A percentile compares a stretch with the other conserved stretches of the same genome.
Evolutionary conservation across 1,139 yeast genomes (phyloP).

Genomic region (Pichia sp.): DNA sequence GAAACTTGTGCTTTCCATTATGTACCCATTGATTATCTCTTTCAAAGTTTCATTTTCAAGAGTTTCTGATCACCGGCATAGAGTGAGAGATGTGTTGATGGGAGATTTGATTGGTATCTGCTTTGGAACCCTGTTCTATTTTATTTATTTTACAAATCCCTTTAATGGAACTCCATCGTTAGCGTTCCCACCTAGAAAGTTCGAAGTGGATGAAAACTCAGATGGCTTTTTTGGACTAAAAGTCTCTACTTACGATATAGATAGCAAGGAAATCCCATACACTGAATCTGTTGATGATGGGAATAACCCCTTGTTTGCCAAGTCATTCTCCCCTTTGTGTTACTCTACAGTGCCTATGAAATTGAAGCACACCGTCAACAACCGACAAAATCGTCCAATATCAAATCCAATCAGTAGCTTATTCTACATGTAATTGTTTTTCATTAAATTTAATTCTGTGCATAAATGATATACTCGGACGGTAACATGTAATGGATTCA

Average conservation of each 20-base stretch:
- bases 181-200: slow-evolving; percentile 46
- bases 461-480: too few species aligned
- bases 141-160: slow-evolving; percentile 42
- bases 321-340: not conserved
- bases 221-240: not conserved
- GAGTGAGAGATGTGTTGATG: slow-evolving; percentile 39
- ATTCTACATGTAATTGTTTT: not conserved
- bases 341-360: not conserved
- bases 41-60: slow-evolving; percentile 41
- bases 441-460: not conserved
- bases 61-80: slow-evolving; percentile 48
- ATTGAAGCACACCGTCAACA: not conserved
- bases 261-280: not conserved
- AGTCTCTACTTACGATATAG: slow-evolving; percentile 3
- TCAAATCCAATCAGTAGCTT: not conserved
- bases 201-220: slow-evolving; percentile 15
- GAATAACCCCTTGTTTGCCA: not conserved
- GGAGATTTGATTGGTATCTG: slow-evolving; percentile 41
- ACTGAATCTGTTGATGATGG: slow-evolving; percentile 7
- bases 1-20: slow-evolving; percentile 34
- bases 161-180: slow-evolving; percentile 34
- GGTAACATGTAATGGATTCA: slow-evolving; percentile 31
- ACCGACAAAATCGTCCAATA: not conserved
- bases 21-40: slow-evolving; percentile 39
- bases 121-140: slow-evolving; percentile 37